Conservation (phyloP, 2,329 filamentous ascomycete species). For the Geosmithia putterillii region DNA sequence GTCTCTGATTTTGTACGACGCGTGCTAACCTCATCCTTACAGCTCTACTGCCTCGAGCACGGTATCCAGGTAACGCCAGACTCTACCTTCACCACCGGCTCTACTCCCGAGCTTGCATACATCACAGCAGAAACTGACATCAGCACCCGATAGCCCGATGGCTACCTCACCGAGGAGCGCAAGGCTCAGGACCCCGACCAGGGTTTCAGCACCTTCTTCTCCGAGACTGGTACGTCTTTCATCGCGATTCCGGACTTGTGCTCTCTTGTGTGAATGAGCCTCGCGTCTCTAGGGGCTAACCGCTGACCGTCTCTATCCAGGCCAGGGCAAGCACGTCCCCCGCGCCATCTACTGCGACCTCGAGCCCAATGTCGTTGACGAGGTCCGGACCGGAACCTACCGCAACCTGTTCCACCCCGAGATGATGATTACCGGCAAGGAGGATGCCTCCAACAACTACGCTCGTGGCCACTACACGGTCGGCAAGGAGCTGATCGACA, state of each 20-base stretch:
- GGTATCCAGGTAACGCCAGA: constrained; percentile 93
- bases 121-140: neutral
- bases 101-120: neutral
- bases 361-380: constrained; percentile 61
- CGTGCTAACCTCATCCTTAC: constrained; percentile 18
- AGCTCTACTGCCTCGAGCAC: constrained; percentile 99
- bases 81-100: no score
- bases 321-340: constrained; percentile 63
- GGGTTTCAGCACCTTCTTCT: constrained; percentile 99
- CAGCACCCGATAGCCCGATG: constrained; percentile 61
- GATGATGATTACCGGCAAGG: constrained; percentile 61
- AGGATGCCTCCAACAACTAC: constrained; percentile 69
- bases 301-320: constrained; percentile 66
- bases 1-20: neutral
- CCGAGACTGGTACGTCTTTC: constrained; percentile 61
- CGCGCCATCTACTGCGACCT: constrained; percentile 62
- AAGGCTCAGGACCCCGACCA: constrained; percentile 88
- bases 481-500: constrained; percentile 65
- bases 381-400: constrained; percentile 58
- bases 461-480: constrained; percentile 67
- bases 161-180: constrained; percentile 95
- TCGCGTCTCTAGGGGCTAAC: no score
- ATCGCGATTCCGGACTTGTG: no score
- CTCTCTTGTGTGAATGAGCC: no score
- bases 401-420: constrained; percentile 62